Base-by-base conservation (phyloP, 2,329 filamentous ascomycete species). In the Zymoseptoria ardabiliae region DNA sequence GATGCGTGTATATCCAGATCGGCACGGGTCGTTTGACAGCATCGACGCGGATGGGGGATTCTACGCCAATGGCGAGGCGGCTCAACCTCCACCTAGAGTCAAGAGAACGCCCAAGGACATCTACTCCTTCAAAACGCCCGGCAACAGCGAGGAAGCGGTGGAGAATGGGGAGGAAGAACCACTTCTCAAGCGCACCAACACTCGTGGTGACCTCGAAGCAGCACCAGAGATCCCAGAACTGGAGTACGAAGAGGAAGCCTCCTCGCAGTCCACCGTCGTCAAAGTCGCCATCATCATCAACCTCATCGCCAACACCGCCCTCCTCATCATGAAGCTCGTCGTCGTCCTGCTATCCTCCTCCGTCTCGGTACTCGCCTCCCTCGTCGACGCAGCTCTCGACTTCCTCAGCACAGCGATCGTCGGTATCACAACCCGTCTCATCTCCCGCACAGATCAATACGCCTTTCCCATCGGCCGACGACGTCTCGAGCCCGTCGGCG, bases 241-340 rank as follows among this genome's bases (percentile, higher is more conserved):
- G 58, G 87, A 89, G 50, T 74, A 76, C 0, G 81, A 71, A 41
- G 88, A 91, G 64, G 87, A 87, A 59, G 82, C 91, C 2, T 88
- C 91, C 69, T 90, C 86, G 63, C 81, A 85, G 53, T 86, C 87
- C 60, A 85, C 82, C 17, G 84, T 96, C 54, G 91, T 97, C 54
- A 88, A 86, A n/a, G 70, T 94, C 20, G 92, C 93, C 50, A 94
- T 97, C 68, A 93, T 91, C 73, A 77, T 95, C 73, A 96, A 95
- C 71, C 82, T 95, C 54, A 75, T 82, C 21, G 91, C 91, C 60
- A 96, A 96, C 71, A 79, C 85, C 2, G 77, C 90, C 50, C 80
- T 96, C 1, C 81, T 96, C 2, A 81, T 82, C 6, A 84, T 90
- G 61, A 96, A 96, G 73, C 83, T 91, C 55, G 81, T 83, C 48